Evolutionary conservation across 345 rosid genomes (phyloP), one percentile per base, ranked within the genome.

Genomic region (Diplotaxis tenuifolia): DNA sequence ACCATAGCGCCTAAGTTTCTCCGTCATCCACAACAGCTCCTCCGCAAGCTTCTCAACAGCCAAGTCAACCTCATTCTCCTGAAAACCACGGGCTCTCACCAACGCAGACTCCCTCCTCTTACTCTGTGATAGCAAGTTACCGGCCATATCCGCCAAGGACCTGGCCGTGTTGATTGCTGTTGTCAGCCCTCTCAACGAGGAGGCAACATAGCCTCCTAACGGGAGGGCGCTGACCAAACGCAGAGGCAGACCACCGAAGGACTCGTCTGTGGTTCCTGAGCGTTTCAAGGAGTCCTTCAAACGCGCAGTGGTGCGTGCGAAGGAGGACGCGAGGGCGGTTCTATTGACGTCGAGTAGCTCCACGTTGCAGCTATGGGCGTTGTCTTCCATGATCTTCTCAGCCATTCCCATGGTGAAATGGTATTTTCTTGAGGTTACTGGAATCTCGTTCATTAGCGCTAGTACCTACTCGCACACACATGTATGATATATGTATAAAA

Each of bases 331-430:
- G 0, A 92, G 84, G 40, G 92, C 89, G 5, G 16, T 57, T 10
- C 87, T 80, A 42, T 89, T 92, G 52, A 92, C 86, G 7, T 83
- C 68, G 19, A 83, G 68, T 19, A 92, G 87, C 11, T 86, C 86
- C 20, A n/a, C 16, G 49, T 84, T 76, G 57, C 82, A 77, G 34
- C 82, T 75, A 8, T 76, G 63, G 52, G 85, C 83, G 53, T 92
- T 89, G 2, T 86, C 97, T 45, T 88, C 92, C 90, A 92, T 80
- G 68, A 88, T 86, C 75, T 84, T 86, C 70, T 88, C 94, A 0
- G 90, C 94, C 97, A 89, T 84, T 58, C 85, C 78, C 89, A 86
- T 75, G 62, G 88, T 79, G 55, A 85, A 88, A 47, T 85, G 96
- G 84, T 88, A 92, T 74, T 89, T 92, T 55, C 85, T 75, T 68